These are phyloP conservation scores for Pseudonectria foliicola DNA, from an alignment of 2,329 filamentous ascomycete genomes.

Conservation along the genomic window DNA sequence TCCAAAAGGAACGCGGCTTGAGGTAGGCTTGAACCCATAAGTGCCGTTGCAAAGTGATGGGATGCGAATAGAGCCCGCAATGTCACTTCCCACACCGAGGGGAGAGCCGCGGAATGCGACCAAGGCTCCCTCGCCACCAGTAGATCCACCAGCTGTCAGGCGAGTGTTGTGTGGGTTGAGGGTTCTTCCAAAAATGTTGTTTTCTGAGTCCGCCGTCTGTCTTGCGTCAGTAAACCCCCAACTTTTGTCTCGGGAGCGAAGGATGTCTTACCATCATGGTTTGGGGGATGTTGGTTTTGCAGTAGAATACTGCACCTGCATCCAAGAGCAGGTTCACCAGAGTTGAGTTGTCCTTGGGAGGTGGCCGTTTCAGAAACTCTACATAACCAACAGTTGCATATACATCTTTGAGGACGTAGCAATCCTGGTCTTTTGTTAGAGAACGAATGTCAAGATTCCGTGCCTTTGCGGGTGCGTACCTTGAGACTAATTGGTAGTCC, in stretches of 20 bases:
- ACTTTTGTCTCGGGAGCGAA: not conserved
- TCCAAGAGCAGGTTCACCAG: slow-evolving; percentile 19
- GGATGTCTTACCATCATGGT: slow-evolving; percentile 48
- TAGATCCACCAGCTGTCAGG: slow-evolving; percentile 20
- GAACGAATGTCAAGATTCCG: rapidly evolving
- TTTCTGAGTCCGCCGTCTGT: slow-evolving; percentile 33
- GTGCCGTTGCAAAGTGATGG: slow-evolving; percentile 48
- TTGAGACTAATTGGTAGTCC: slow-evolving; percentile 18
- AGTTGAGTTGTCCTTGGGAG: slow-evolving; percentile 13
- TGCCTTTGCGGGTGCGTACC: not conserved
- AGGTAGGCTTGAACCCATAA: slow-evolving; percentile 48
- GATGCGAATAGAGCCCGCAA: slow-evolving; percentile 42
- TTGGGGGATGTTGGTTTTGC: slow-evolving; percentile 47
- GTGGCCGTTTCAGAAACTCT: slow-evolving; percentile 16
- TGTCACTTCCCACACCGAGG: slow-evolving; percentile 19
- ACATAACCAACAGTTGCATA: slow-evolving; percentile 19
- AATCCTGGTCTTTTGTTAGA: slow-evolving; percentile 15
- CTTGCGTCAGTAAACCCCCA: too few species aligned
- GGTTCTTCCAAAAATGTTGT: slow-evolving; percentile 21
- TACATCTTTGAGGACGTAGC: slow-evolving; percentile 14
- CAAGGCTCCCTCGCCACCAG: slow-evolving; percentile 18
- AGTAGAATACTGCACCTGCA: slow-evolving; percentile 22
- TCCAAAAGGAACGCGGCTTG: slow-evolving; percentile 45
- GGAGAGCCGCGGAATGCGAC: slow-evolving; percentile 17
- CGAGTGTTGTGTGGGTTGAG: slow-evolving; percentile 28